Conservation (phyloP, 202 grass and related monocot genomes). For the Eragrostis tef region DNA sequence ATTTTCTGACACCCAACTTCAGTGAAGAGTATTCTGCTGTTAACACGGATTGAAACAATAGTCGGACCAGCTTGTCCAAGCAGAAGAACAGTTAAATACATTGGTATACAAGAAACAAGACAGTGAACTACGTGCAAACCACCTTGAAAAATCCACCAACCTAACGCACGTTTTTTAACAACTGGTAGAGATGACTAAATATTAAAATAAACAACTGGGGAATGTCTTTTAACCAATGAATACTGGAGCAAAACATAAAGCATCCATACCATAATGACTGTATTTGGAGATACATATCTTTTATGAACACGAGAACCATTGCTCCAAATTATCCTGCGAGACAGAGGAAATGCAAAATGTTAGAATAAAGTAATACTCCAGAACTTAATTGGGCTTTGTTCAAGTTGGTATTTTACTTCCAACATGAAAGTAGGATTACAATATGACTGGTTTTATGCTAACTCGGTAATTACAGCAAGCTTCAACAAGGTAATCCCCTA, state of each 20-base stretch:
- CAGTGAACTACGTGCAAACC: slow-evolving; percentile 2
- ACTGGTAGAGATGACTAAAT: neutral
- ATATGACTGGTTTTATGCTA: slow-evolving; percentile 3
- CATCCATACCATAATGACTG: slow-evolving; percentile 76
- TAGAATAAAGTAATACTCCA: slow-evolving; percentile 27
- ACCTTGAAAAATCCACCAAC: neutral
- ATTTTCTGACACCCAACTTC: too few relatives aligned
- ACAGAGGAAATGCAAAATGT: slow-evolving; percentile 9
- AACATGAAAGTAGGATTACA: neutral
- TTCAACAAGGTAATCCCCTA: neutral
- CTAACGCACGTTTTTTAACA: neutral
- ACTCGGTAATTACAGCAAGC: neutral
- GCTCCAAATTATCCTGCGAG: slow-evolving; percentile 92
- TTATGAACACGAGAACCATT: slow-evolving; percentile 80
- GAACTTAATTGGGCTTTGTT: neutral
- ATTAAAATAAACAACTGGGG: neutral
- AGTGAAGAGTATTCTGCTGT: slow-evolving; percentile 1
- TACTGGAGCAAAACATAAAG: neutral
- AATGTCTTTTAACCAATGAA: slow-evolving; percentile 21
- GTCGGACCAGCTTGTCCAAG: neutral
- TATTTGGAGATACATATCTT: slow-evolving; percentile 74
- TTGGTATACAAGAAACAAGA: slow-evolving; percentile 8
- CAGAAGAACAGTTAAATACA: slow-evolving; percentile 22
- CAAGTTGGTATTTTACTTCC: neutral
- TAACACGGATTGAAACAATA: slow-evolving; percentile 20